phyloP scores from a whole-genome alignment of 2,329 filamentous ascomycete species.

The Davidsoniella eucalypti region DNA sequence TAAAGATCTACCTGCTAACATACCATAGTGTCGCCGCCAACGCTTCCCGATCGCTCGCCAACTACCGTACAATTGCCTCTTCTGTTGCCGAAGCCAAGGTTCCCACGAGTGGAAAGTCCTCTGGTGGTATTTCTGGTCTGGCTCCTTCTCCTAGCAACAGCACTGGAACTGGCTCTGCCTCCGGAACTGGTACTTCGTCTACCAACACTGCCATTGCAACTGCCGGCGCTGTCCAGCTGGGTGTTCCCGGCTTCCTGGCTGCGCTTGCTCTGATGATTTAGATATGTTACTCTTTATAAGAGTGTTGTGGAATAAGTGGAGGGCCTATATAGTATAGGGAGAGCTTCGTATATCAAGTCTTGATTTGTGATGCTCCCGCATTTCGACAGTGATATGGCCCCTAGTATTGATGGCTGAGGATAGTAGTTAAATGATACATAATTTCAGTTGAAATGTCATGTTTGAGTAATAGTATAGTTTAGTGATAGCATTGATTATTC shows the following conservation, averaged over 20 bases:
- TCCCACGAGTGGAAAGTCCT: conserved; percentile 13
- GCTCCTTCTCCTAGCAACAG: conserved; percentile 1
- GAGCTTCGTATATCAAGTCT: background rate
- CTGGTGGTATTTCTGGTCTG: conserved; percentile 9
- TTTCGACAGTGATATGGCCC: background rate
- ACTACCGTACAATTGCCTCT: conserved; percentile 29
- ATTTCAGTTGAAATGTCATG: background rate
- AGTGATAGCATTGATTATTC: background rate
- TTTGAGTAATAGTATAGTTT: background rate
- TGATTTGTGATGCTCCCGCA: background rate
- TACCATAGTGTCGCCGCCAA: conserved; percentile 30
- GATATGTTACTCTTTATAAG: background rate
- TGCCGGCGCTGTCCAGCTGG: conserved; percentile 7
- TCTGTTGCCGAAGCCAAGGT: conserved; percentile 18
- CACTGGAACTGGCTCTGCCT: conserved; percentile 1
- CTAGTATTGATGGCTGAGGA: background rate
- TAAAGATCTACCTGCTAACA: background rate
- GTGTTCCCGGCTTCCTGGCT: conserved; percentile 8
- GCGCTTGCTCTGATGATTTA: conserved; percentile 8
- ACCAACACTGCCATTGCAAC: conserved; percentile 7
- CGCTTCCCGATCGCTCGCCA: conserved; percentile 31
- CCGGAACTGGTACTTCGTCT: background rate
- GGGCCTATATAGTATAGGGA: background rate
- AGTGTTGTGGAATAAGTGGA: no score
- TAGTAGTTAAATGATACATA: background rate